These are phyloP conservation scores for Tulasnella sp. DNA, from an alignment of 768 basidiomycete genomes.

Conservation along the genomic window DNA sequence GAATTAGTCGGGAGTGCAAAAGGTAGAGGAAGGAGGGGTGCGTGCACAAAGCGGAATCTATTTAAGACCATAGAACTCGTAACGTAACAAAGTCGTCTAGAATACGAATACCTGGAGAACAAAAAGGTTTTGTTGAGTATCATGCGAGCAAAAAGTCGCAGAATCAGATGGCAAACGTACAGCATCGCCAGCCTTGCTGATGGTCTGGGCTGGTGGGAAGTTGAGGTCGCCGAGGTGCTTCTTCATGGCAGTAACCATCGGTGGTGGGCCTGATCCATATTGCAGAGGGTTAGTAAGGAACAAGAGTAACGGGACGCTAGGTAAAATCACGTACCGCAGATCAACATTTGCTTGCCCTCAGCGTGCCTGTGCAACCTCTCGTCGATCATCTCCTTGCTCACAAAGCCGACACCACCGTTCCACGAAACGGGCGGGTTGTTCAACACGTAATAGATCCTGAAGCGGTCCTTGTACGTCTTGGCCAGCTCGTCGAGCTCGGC, in stretches of 20 bases:
- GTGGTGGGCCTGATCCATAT: slow-evolving; percentile 44
- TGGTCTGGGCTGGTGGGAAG: slow-evolving; percentile 75
- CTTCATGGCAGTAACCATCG: slow-evolving; percentile 76
- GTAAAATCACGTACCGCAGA: slow-evolving; percentile 53
- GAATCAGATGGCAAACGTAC: slow-evolving; percentile 27
- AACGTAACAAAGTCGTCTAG: slow-evolving; percentile 18
- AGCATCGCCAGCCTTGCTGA: slow-evolving; percentile 90
- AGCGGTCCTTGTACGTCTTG: slow-evolving; percentile 46
- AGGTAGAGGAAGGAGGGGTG: background rate
- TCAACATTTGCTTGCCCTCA: slow-evolving; percentile 67
- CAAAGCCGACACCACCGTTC: slow-evolving; percentile 86
- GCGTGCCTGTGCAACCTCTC: slow-evolving; percentile 56
- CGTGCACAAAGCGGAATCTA: background rate
- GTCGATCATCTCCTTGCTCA: slow-evolving; percentile 85
- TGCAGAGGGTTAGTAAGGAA: background rate
- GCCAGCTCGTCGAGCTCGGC: slow-evolving; percentile 76
- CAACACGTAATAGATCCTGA: slow-evolving; percentile 81
- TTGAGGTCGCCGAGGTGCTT: slow-evolving; percentile 81
- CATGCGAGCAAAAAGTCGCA: background rate
- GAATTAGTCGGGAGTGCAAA: no score
- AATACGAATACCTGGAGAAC: slow-evolving; percentile 32
- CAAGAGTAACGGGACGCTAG: background rate
- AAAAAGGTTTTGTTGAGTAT: slow-evolving; percentile 7
- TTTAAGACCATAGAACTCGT: background rate
- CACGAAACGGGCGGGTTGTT: slow-evolving; percentile 87